Evolutionary conservation across 257 asterid genomes (phyloP).

Genomic region (Capsicum chinense): DNA sequence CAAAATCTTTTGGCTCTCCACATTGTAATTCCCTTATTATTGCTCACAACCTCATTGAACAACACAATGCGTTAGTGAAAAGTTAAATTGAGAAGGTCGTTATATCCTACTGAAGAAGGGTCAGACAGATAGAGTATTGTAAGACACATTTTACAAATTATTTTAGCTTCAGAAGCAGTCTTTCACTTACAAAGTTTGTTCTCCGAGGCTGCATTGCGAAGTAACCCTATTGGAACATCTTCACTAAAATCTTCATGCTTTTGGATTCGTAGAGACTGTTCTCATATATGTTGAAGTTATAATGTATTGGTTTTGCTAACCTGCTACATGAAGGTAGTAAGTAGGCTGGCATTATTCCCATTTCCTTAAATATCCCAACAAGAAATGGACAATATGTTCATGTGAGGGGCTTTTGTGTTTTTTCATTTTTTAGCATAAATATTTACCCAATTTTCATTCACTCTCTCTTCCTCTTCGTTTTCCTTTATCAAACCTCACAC

Average conservation of each 20-base stretch:
- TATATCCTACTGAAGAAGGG: background rate
- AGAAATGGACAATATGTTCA: no score
- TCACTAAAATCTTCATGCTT: background rate
- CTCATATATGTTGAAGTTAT: background rate
- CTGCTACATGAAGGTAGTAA: no score
- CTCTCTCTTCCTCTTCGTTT: no score
- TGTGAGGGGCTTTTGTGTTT: no score
- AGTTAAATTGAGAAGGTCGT: background rate
- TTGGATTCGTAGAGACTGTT: background rate
- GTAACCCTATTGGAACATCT: no score
- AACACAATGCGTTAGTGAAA: slow-evolving; percentile 15
- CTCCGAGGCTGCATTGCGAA: no score
- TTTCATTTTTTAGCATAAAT: no score
- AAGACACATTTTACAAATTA: background rate
- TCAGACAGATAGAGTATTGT: background rate
- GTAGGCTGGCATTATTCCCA: no score
- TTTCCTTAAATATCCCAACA: no score
- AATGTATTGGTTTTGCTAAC: no score
- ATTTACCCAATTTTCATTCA: no score
- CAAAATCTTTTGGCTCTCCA: background rate
- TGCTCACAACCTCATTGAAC: background rate
- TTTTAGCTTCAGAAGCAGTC: background rate
- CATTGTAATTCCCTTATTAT: background rate
- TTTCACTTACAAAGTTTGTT: background rate
- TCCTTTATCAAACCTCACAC: no score